These are phyloP conservation scores for Lactarius akahatsu DNA, from an alignment of 768 basidiomycete genomes.

Conservation along the genomic window DNA sequence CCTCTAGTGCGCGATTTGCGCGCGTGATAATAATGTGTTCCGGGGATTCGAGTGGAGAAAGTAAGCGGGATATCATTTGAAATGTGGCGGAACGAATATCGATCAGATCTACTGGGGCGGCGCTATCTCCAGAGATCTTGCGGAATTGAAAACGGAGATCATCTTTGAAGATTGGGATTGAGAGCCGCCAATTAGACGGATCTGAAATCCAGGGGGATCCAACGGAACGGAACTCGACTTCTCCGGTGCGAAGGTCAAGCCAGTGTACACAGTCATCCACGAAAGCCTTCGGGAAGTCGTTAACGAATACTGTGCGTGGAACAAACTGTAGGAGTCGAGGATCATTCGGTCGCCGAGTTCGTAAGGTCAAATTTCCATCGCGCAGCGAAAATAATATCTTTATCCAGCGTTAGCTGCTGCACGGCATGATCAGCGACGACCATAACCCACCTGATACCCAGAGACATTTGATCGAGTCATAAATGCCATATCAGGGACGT, in stretches of 20 bases:
- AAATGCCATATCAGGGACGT: constrained; percentile 11
- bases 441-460: constrained; percentile 9
- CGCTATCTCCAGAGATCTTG: not conserved
- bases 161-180: not conserved
- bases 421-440: not conserved
- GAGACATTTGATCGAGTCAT: not conserved
- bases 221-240: constrained; percentile 38
- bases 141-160: not conserved
- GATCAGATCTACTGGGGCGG: not conserved
- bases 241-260: constrained; percentile 32
- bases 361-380: not conserved
- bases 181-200: constrained; percentile 34
- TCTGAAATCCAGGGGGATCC: constrained; percentile 34
- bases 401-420: not conserved
- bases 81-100: constrained; percentile 1
- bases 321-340: constrained; percentile 33
- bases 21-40: not conserved
- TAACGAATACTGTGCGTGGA: constrained; percentile 34
- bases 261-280: constrained; percentile 33
- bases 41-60: constrained; percentile 1
- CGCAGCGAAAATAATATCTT: constrained; percentile 1
- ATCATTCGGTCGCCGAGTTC: not conserved
- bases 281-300: constrained; percentile 34
- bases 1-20: not conserved
- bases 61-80: not conserved